Base-by-base conservation (phyloP, 1,139 yeast genomes). In the Yamadazyma siamensis region DNA sequence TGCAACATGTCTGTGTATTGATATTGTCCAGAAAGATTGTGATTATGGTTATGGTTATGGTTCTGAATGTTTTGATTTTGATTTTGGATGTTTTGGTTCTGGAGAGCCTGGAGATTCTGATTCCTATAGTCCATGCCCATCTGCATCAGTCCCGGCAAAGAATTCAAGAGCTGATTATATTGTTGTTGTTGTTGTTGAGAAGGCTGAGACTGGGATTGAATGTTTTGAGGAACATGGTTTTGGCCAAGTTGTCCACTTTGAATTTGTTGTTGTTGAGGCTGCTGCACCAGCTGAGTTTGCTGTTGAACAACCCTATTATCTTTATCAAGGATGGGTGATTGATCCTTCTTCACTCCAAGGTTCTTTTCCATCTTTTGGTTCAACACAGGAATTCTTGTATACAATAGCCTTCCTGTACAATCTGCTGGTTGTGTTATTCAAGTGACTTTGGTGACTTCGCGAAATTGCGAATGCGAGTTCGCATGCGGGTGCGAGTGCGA, bases 1-100 rank as follows among this genome's bases (percentile, higher is more conserved):
- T 32, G 40, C 22, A 32, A 23, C 29, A 35, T 23, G 19, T 35
- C 39, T 9, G 14, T n/a, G 16, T 31, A 35, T n/a, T 32, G 34
- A 13, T 29, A 29, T 13, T 21, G 30, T 13, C 27, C 18, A 16
- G n/a, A n/a, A n/a, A n/a, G 29, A 29, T 13, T 32, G 35, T 16
- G 21, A 27, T 13, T 22, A 24, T 15, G 14, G 27, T 23, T 23
- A 16, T 11, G 6, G 12, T 26, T 29, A 10, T 9, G 25, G 13
- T 12, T 11, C 10, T 11, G 14, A 6, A 10, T 9, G 25, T 5
- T 5, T 12, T 12, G 6, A 13, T 9, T 11, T 12, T 21, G 8
- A 12, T 7, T 21, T 7, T n/a, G 8, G 23, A 13, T 23, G 25
- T 8, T 8, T 39, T 20, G 36, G 45, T 21, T 40, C 44, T 15